These are phyloP conservation scores for Lycium barbarum DNA, from an alignment of 257 asterid species.

Conservation along the genomic window DNA sequence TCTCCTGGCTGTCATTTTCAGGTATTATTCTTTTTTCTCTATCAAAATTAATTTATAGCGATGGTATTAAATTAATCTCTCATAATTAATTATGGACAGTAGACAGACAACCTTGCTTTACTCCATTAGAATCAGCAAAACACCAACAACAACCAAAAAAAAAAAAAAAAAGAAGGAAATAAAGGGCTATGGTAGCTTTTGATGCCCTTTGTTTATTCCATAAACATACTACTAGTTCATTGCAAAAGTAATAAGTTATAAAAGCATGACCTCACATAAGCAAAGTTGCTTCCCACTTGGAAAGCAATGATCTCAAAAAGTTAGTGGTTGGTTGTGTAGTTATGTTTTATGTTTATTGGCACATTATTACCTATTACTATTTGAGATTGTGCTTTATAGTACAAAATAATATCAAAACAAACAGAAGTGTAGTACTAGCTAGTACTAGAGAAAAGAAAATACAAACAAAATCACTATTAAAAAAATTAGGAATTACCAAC, in stretches of 20 bases:
- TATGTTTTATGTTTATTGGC: background rate
- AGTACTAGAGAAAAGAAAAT: background rate
- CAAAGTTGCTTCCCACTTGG: conserved; percentile 29
- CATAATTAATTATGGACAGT: background rate
- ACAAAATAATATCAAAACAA: background rate
- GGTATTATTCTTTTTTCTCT: conserved; percentile 44
- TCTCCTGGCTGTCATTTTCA: conserved; percentile 79
- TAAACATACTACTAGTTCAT: background rate
- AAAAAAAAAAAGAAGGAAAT: background rate
- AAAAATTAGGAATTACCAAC: background rate
- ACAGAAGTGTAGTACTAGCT: background rate
- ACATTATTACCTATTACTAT: background rate
- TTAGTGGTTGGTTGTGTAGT: conserved; percentile 25
- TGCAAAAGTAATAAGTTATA: conserved; percentile 9
- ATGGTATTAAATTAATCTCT: background rate
- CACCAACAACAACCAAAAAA: no score
- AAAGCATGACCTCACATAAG: background rate
- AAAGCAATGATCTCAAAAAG: conserved; percentile 26
- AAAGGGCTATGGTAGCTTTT: background rate
- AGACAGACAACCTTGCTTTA: background rate
- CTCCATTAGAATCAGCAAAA: background rate
- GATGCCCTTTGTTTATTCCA: background rate
- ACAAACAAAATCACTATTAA: background rate
- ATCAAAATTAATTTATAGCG: background rate
- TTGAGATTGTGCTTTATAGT: background rate